Evolutionary conservation across 176 grass and related monocot species (phyloP), one percentile per base, ranked within the genome.

Genomic region (Typha latifolia): DNA sequence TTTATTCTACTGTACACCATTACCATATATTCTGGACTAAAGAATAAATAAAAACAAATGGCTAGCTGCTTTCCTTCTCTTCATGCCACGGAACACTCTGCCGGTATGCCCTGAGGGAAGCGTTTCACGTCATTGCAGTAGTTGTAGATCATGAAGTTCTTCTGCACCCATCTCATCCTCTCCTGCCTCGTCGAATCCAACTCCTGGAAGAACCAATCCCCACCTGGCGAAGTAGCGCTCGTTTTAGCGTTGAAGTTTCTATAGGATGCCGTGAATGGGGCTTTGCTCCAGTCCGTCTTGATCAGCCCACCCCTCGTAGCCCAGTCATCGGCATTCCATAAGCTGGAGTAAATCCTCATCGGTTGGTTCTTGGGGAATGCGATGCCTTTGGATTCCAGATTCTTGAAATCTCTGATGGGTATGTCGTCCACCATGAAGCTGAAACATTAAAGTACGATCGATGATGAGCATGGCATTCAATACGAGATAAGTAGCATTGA

Each of bases 271-370:
- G 81, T 69, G 81, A 96, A 96, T 0, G 91, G 91, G 0, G 91
- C 91, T 53, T 95, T 66, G 11, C 78, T 71, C 90, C 90, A 95
- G 69, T 90, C 91, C 27, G 87, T 85, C 82, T 96, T 96, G 53
- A 96, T 75, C 32, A 85, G 81, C 16, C 91, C 91, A 0, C 91
- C 91, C 68, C 78, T 81, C 18, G 91, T 96, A 32, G 91, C 87
- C 91, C 87, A 96, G 86, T 96, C 91, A 62, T 96, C 91, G 32
- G 91, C 91, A 50, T 90, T 96, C 91, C 91, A 96, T 0, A 96
- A 66, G 72, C 91, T 96, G 6, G 91, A 96, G 79, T 96, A 96
- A 55, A 96, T 80, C 3, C 84, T 75, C 91, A 96, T 96, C 0
- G 87, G 70, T 66, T 96, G 91, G 76, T 63, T 96, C 81, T 84